phyloP scores from a whole-genome alignment of 768 basidiomycete species.

The Pisolithus sp. region DNA sequence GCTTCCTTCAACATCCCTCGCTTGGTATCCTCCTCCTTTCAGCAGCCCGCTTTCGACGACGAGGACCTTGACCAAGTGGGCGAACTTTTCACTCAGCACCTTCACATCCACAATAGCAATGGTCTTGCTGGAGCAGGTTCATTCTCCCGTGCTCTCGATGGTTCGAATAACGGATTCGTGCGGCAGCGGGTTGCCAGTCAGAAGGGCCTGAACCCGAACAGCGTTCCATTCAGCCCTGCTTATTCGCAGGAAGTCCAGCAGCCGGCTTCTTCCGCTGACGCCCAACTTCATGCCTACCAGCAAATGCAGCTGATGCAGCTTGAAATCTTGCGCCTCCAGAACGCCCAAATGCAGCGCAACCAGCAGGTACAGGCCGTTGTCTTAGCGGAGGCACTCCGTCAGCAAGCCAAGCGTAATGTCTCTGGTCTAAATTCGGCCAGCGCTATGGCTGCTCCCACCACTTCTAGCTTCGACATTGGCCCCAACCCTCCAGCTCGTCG shows the following conservation, averaged over 20 bases:
- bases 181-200: slow-evolving; percentile 54
- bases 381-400: slow-evolving; percentile 51
- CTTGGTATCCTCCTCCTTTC: slow-evolving; percentile 38
- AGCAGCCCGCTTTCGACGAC: slow-evolving; percentile 43
- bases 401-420: slow-evolving; percentile 35
- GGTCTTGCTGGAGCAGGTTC: slow-evolving; percentile 21
- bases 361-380: slow-evolving; percentile 67
- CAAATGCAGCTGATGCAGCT: slow-evolving; percentile 78
- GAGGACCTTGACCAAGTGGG: slow-evolving; percentile 55
- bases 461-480: slow-evolving; percentile 58
- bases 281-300: slow-evolving; percentile 61
- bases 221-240: slow-evolving; percentile 39
- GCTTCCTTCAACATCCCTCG: slow-evolving; percentile 60
- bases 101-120: slow-evolving; percentile 40
- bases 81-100: slow-evolving; percentile 47
- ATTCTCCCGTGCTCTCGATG: slow-evolving; percentile 56
- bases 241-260: slow-evolving; percentile 34
- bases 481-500: slow-evolving; percentile 59
- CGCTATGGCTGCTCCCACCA: slow-evolving; percentile 70
- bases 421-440: slow-evolving; percentile 41
- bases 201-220: slow-evolving; percentile 49
- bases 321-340: slow-evolving; percentile 76
- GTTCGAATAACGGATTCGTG: slow-evolving; percentile 56
- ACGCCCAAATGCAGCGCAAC: slow-evolving; percentile 54
- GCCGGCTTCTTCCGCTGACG: slow-evolving; percentile 33